Evolutionary conservation across 1,139 yeast species (phyloP).

Genomic region (Taphrina confusa): DNA sequence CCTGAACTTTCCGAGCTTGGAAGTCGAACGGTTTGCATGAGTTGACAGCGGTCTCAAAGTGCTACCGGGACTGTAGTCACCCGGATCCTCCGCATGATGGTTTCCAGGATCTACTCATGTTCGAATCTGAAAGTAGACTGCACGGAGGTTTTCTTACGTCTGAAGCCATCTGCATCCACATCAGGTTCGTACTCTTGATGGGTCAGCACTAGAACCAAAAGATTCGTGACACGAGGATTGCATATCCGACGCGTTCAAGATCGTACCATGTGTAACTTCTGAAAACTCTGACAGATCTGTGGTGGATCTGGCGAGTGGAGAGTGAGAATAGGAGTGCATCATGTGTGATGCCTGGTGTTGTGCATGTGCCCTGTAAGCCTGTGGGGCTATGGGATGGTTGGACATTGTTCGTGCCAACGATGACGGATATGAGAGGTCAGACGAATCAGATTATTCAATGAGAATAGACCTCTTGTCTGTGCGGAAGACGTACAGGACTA

Average conservation of each 20-base stretch:
- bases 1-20: background rate
- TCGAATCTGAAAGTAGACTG: background rate
- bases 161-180: slow-evolving; percentile 32
- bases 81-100: slow-evolving; percentile 36
- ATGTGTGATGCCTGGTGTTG: slow-evolving; percentile 14
- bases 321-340: slow-evolving; percentile 17
- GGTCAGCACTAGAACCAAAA: no score
- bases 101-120: slow-evolving; percentile 16
- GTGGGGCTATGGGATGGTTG: slow-evolving; percentile 13
- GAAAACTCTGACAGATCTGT: slow-evolving; percentile 10
- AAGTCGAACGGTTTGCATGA: slow-evolving; percentile 1
- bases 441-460: no score
- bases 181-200: slow-evolving; percentile 29
- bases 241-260: no score
- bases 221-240: no score
- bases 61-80: slow-evolving; percentile 37
- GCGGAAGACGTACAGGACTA: background rate
- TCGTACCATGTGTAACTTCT: slow-evolving; percentile 17
- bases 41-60: slow-evolving; percentile 22
- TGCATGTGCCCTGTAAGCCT: slow-evolving; percentile 4
- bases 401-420: slow-evolving; percentile 2
- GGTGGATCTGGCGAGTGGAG: slow-evolving; percentile 16
- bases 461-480: no score
- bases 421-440: no score
- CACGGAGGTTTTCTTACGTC: background rate